Evolutionary conservation across 2,329 filamentous ascomycete species (phyloP), one percentile per base, ranked within the genome.

Genomic region (Sporothrix luriei): DNA sequence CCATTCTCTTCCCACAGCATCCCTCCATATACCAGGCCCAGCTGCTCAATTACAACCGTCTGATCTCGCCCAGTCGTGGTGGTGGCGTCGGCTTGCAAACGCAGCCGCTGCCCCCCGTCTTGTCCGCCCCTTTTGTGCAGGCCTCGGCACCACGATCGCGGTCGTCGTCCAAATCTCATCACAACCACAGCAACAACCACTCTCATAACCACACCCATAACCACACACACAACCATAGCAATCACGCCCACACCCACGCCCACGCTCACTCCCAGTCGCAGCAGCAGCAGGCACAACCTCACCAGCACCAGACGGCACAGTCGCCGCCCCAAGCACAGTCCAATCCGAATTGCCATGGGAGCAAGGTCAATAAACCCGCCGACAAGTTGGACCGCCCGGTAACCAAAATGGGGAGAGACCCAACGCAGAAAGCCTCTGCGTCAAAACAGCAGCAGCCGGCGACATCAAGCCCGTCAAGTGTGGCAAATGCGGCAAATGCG

Each of bases 31-130:
- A 88, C 78, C 85, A 89, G 75, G 85, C 85, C 68, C 86, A 88
- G 78, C 84, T 90, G 69, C 82, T 87, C 66, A 84, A 88, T 74
- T 90, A 90, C 82, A 90, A 89, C 78, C 86, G 85, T 76, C 85
- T 90, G 76, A 84, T 90, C 74, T 85, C 87, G 68, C 84, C 86
- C 64, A 81, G 84, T 69, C 81, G 86, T 75, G 77, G 78, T 72
- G 79, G 79, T 40, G 76, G 85, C 74, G 84, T 84, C 74, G 84
- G 85, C 75, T 78, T 88, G 71, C 86, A 87, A 75, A 82, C 84
- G 71, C 79, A 83, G 72, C 84, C 86, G 70, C 82, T 87, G 71
- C 82, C 85, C 71, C 83, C 86, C 66, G 79, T 85, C 71, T 78
- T 88, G 72, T 86, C 86, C 68, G 80, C 85, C 69, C 83, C 86